Base-by-base conservation (phyloP, 768 basidiomycete species). In the Kwoniella bestiolae region DNA sequence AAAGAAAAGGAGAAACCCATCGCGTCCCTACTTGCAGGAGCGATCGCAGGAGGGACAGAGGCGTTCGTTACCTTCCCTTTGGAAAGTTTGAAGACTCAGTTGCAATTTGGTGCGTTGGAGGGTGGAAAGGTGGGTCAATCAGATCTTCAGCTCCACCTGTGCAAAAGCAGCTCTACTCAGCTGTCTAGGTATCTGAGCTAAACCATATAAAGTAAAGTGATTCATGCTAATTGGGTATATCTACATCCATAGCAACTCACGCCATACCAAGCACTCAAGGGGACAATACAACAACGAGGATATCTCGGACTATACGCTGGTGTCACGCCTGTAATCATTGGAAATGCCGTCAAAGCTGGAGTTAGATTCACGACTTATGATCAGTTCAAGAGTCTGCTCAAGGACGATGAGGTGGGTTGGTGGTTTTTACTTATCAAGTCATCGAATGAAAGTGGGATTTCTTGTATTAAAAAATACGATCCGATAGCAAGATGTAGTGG, bases 361-460 rank as follows among this genome's bases (percentile, higher is more conserved):
- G 94, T 99, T 38, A 86, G 96, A 46, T 99, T 99, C 80, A 86
- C 96, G 62, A 90, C 88, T 71, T 99, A 99, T 82, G 94, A 97
- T 78, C 85, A 89, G 77, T 94, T 94, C 84, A 98, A 98, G 83
- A 82, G 84, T 29, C 80, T 88, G 73, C 79, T 99, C 49, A 91
- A 90, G 47, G 93, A 98, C 80, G 75, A 87, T 5, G 85, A 97
- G 84, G 94, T 93, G 74, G 74, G 85, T 41, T 76, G 47, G 41
- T 5, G 23, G 47, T 52, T 3, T 7, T 38, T 38, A 11, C 11
- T 38, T 8, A 38, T 38, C 35, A 11, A 11, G 18, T 38, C 35
- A 38, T 38, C n/a, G 8, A 38, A 38, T 38, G 35, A 38, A 38
- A 38, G 18, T n/a, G n/a, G n/a, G n/a, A n/a, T n/a, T n/a, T n/a